phyloP scores from a whole-genome alignment of 2,329 filamentous ascomycete genomes.

The Hyphodiscus sp. region DNA sequence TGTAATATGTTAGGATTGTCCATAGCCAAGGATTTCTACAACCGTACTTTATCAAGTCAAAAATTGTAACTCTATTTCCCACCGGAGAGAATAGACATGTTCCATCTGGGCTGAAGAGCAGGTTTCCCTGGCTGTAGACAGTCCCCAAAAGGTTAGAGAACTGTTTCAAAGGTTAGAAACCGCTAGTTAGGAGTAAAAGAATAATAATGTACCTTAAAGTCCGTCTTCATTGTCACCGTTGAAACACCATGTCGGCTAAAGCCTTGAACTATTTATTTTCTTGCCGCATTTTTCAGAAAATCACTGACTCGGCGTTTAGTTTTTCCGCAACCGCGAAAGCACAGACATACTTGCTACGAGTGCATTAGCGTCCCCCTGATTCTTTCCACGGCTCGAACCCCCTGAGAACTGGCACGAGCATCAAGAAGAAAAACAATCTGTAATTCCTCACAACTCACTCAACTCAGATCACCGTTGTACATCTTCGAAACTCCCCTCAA shows the following conservation, averaged over 20 bases:
- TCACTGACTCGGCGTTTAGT: neutral
- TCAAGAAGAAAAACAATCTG: neutral
- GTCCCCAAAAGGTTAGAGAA: conserved; percentile 98
- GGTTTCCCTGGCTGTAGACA: conserved; percentile 96
- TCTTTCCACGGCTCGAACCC: conserved; percentile 9
- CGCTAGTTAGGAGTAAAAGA: neutral
- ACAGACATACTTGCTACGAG: no score
- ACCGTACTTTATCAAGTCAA: conserved; percentile 85
- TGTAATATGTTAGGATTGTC: conserved; percentile 30
- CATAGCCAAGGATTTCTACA: neutral
- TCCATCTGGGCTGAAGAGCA: conserved; percentile 94
- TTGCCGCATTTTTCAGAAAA: conserved; percentile 15
- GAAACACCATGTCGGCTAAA: conserved; percentile 17
- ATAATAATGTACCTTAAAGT: conserved; percentile 71
- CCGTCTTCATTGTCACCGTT: conserved; percentile 80
- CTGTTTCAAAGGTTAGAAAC: conserved; percentile 41
- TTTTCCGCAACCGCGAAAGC: no score
- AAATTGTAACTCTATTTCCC: conserved; percentile 91
- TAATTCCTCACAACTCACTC: conserved; percentile 4
- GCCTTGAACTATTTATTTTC: neutral
- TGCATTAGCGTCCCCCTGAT: no score
- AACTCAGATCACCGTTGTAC: neutral
- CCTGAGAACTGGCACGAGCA: conserved; percentile 8
- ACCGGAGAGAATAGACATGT: conserved; percentile 93
- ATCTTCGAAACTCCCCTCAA: neutral